phyloP scores from a whole-genome alignment of 805 yeast species.

The Nematodospora valgi region DNA sequence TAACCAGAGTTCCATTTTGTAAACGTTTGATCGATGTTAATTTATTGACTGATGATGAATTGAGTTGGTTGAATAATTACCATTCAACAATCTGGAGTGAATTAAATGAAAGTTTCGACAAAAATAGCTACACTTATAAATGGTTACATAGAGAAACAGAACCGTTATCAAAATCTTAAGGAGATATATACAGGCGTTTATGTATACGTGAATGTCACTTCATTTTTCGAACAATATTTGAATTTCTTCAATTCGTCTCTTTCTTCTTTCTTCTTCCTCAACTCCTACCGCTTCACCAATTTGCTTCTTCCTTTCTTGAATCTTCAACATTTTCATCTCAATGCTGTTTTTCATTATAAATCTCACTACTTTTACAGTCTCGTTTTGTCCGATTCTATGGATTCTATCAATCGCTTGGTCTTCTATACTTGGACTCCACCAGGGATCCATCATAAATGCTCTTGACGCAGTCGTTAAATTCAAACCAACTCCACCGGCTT shows the following conservation, averaged over 20 bases:
- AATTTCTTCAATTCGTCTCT: conserved; percentile 68
- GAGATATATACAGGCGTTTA: not conserved
- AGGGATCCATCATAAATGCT: conserved; percentile 92
- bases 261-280: conserved; percentile 70
- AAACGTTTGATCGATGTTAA: conserved; percentile 61
- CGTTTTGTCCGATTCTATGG: conserved; percentile 84
- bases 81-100: conserved; percentile 56
- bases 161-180: conserved; percentile 14
- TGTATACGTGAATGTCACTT: too few relatives aligned
- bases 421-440: conserved; percentile 95
- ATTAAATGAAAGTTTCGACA: conserved; percentile 37
- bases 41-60: conserved; percentile 60
- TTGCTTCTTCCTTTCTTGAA: conserved; percentile 80
- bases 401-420: conserved; percentile 90
- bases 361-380: conserved; percentile 67
- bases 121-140: conserved; percentile 34
- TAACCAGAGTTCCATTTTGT: conserved; percentile 82
- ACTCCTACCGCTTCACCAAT: conserved; percentile 77
- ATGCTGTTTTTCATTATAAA: conserved; percentile 81
- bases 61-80: conserved; percentile 63
- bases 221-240: conserved; percentile 58
- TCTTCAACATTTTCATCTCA: conserved; percentile 82
- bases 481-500: conserved; percentile 94
- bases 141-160: conserved; percentile 53
- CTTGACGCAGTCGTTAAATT: conserved; percentile 80